Evolutionary conservation across 2,329 filamentous ascomycete species (phyloP).

Genomic region (Fusarium marasasianum): DNA sequence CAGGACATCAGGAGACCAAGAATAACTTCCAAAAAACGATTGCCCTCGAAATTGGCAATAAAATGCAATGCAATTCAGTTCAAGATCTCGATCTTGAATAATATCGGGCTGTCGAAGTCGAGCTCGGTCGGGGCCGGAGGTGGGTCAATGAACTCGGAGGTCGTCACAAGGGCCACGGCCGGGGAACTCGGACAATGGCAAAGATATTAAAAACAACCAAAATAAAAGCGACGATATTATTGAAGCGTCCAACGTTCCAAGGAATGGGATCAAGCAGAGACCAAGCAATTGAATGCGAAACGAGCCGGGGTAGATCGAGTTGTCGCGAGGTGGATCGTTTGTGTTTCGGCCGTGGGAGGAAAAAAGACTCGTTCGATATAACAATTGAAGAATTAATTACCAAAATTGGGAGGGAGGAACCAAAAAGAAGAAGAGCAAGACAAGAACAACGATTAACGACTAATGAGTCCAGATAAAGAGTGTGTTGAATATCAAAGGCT

Average conservation of each 20-base stretch:
- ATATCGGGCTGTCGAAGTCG: slow-evolving; percentile 9
- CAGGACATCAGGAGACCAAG: slow-evolving; percentile 34
- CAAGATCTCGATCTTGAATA: neutral
- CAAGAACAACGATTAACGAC: slow-evolving; percentile 8
- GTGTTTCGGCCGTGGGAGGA: slow-evolving; percentile 14
- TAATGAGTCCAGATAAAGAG: slow-evolving; percentile 29
- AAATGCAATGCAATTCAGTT: slow-evolving; percentile 12
- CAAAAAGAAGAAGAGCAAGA: slow-evolving; percentile 29
- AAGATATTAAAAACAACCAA: slow-evolving; percentile 24
- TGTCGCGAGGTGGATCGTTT: slow-evolving; percentile 34
- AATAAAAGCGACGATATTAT: slow-evolving; percentile 20
- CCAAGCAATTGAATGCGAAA: slow-evolving; percentile 19
- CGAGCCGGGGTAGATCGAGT: slow-evolving; percentile 20
- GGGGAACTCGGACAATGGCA: slow-evolving; percentile 18
- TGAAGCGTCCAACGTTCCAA: slow-evolving; percentile 16
- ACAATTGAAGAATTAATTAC: slow-evolving; percentile 15
- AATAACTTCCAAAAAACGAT: neutral
- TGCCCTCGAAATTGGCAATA: slow-evolving; percentile 13
- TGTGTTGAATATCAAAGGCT: slow-evolving; percentile 35
- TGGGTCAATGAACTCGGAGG: slow-evolving; percentile 29
- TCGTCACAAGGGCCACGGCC: slow-evolving; percentile 13
- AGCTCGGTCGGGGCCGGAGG: slow-evolving; percentile 22
- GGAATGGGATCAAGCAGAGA: slow-evolving; percentile 3
- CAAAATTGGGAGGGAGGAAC: slow-evolving; percentile 20
- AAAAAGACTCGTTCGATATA: slow-evolving; percentile 19